Evolutionary conservation across 2,329 filamentous ascomycete genomes (phyloP), one percentile per base, ranked within the genome.

Genomic region (Metarhizium humberi): DNA sequence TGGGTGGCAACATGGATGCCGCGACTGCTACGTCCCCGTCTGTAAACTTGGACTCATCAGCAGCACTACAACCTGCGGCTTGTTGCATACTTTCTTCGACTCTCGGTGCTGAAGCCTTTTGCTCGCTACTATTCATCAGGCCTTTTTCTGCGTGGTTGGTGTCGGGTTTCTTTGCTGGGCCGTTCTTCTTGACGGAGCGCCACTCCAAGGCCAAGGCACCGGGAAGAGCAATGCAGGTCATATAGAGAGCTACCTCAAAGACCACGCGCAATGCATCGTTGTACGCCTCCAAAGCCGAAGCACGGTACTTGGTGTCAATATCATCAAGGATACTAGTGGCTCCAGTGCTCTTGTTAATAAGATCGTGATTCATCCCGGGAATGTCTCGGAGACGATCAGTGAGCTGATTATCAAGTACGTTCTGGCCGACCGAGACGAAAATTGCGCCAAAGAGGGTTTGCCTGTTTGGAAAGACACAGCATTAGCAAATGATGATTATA

Each of bases 191-290:
- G 3, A 60, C 58, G 5, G 54, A 58, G 29, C 54, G 53, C 59
- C 59, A 61, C 34, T 61, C 59, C 51, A 61, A 30, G 32, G 10
- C 52, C 11, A 54, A n/a, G 0, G 50, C 53, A 3, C 55, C 55
- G 1, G 55, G 56, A 25, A 61, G 11, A 18, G 54, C 48, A 42
- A 54, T 45, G 25, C 58, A 58, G 0, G 76, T 73, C 63, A 84
- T 70, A 2, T 79, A 77, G 7, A 85, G 71, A 2, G 75, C 78
- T 8, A 88, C 79, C 58, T 81, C 78, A 64, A 86, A 89, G 1
- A 78, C 78, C 56, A 77, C 69, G 2, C 76, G 75, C 42, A 90
- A 67, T 0, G 84, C 75, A 29, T 73, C 66, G 63, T 88, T 88
- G 70, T 90, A 90, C 0, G 76, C 82, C 0, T 54, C 18, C 42